phyloP scores from a whole-genome alignment of 75 land plant species.

The Azolla pinnata region DNA sequence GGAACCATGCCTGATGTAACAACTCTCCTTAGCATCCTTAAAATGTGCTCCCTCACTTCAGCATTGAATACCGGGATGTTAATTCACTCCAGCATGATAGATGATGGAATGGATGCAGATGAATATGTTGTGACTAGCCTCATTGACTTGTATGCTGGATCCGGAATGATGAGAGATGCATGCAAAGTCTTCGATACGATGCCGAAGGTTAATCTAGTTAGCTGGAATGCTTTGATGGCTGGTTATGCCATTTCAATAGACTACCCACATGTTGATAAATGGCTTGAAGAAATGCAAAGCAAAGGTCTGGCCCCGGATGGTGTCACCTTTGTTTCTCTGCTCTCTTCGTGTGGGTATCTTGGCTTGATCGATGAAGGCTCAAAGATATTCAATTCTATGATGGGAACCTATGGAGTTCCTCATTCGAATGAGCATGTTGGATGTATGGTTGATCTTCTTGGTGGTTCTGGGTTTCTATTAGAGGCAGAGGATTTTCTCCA shows the following conservation, averaged over 20 bases:
- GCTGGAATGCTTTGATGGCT: conserved; percentile 34
- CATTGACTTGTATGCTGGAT: conserved; percentile 42
- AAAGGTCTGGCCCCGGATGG: conserved; percentile 14
- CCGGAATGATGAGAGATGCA: conserved; percentile 26
- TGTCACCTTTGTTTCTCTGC: conserved; percentile 19
- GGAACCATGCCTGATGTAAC: background rate
- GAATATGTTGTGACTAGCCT: conserved; percentile 22
- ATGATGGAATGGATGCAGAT: conserved; percentile 18
- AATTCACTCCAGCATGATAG: conserved; percentile 28
- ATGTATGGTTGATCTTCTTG: conserved; percentile 29
- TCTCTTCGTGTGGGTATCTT: conserved; percentile 21
- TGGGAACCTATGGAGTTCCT: conserved; percentile 6
- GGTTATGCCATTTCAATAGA: conserved; percentile 24
- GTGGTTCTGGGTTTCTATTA: conserved; percentile 14
- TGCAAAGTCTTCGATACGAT: conserved; percentile 14
- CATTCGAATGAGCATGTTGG: conserved; percentile 19
- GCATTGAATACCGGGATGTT: conserved; percentile 32
- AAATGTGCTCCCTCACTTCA: conserved; percentile 43
- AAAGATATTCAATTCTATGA: conserved; percentile 12
- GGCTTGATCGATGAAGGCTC: conserved; percentile 17
- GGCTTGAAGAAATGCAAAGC: conserved; percentile 25
- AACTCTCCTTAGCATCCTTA: conserved; percentile 16
- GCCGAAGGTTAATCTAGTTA: conserved; percentile 15
- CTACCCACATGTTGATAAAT: conserved; percentile 12
- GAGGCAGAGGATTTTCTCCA: conserved; percentile 14